Evolutionary conservation across 495 filamentous ascomycete species (phyloP).

Genomic region (Pyrenula massariospora): DNA sequence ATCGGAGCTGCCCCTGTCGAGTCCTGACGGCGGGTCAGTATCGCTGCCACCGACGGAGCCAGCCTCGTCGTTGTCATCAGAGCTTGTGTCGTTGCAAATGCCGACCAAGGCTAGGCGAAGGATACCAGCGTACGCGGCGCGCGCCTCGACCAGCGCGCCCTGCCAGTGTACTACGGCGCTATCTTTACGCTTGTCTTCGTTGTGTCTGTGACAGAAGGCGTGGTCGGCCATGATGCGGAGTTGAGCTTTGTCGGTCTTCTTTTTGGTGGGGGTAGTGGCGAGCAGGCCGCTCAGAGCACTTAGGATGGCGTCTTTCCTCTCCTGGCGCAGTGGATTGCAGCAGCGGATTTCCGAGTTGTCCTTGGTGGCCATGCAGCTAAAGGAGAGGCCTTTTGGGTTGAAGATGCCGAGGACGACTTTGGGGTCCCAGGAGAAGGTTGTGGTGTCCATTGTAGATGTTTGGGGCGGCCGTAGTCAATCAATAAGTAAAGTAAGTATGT

Average conservation of each 20-base stretch:
- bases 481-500: neutral
- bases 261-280: neutral
- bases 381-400: no score
- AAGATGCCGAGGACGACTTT: neutral
- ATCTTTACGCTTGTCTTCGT: neutral
- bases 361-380: neutral
- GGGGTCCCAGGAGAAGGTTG: neutral
- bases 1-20: neutral
- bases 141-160: neutral
- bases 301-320: neutral
- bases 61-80: neutral
- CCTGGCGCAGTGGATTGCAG: neutral
- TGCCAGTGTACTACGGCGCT: neutral
- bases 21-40: neutral
- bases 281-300: neutral
- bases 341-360: neutral
- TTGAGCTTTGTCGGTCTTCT: neutral
- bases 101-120: neutral
- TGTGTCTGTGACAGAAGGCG: neutral
- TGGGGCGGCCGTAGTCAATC: neutral
- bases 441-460: neutral
- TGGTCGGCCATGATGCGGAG: neutral
- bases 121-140: neutral
- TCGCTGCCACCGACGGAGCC: neutral
- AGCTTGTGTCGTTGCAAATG: neutral